A percentile compares a stretch with the other conserved stretches of the same genome.
Evolutionary conservation across 345 rosid genomes (phyloP).

Genomic region (Lepidium africanum): DNA sequence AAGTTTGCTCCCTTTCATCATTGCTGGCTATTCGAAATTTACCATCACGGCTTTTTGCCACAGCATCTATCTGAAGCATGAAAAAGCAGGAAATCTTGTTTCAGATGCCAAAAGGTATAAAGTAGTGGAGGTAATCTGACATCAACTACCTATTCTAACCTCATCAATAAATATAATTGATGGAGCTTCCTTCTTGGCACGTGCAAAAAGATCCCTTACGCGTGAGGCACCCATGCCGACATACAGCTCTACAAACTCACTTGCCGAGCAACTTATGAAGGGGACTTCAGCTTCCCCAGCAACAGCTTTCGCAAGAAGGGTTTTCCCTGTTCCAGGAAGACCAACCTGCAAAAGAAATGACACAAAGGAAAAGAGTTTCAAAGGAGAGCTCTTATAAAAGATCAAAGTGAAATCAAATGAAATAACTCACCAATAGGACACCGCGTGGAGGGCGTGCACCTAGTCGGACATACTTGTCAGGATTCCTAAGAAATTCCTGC

Average conservation of each 20-base stretch:
- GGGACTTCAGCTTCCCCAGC: conserved; percentile 98
- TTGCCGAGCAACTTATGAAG: conserved; percentile 92
- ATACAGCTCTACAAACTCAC: conserved; percentile 91
- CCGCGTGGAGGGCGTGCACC: conserved; percentile 99
- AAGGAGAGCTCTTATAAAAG: background rate
- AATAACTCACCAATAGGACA: conserved; percentile 74
- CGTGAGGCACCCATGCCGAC: conserved; percentile 99
- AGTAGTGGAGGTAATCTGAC: background rate
- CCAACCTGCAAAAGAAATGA: conserved; percentile 62
- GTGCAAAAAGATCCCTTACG: conserved; percentile 91
- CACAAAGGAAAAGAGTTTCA: background rate
- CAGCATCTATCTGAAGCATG: conserved; percentile 84
- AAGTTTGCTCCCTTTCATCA: conserved; percentile 97
- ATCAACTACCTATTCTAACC: conserved; percentile 31
- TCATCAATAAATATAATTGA: conserved; percentile 95
- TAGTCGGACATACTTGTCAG: conserved; percentile 68
- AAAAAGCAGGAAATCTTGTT: background rate
- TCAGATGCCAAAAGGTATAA: background rate
- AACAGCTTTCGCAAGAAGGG: conserved; percentile 87
- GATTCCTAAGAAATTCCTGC: conserved; percentile 95
- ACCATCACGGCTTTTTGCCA: conserved; percentile 98
- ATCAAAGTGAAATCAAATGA: background rate
- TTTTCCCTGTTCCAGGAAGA: conserved; percentile 99
- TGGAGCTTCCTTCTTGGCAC: conserved; percentile 98
- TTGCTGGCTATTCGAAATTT: conserved; percentile 82